Evolutionary conservation across 2,329 filamentous ascomycete species (phyloP), one percentile per base, ranked within the genome.

Genomic region (Mariannaea sp.): DNA sequence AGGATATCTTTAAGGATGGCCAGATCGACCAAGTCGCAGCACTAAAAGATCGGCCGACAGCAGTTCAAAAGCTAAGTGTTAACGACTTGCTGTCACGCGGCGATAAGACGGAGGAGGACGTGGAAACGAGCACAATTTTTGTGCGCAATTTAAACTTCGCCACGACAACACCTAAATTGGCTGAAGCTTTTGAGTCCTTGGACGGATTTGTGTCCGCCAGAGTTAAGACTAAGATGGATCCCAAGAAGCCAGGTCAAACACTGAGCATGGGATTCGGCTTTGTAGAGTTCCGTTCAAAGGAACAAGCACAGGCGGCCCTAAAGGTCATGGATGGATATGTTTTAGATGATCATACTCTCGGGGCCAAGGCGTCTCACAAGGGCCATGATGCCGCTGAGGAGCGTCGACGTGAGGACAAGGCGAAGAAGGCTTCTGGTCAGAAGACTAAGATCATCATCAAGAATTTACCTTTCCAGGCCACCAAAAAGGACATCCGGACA

Each of bases 221-320:
- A 60, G 92, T 99, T 61, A 97, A 97, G 77, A 97, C 91, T 19
- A 96, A 95, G 75, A 83, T 86, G 32, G 92, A 99, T 69, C 84
- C 92, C n/a, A 97, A 96, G 77, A 89, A 88, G 68, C 87, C 90
- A 14, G 90, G 89, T 7, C 88, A 96, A 72, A 82, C 88, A 4
- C 83, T 99, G 48, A 97, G 92, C 70, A 97, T 97, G 92, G 94
- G 94, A 30, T 99, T 96, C 70, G 94, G 92, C 38, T 99, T 99
- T 71, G 84, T 92, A 55, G 92, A 96, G 66, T 99, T 97, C 74
- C 83, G 81, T 54, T 87, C 82, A 61, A 90, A 90, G 67, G 82
- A 80, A 33, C 84, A 92, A 65, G 93, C 94, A 1, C 84, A 90
- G 61, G 87, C 88, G 39, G 94, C 93, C 19, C 78, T 91, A 53